Conservation (phyloP, 73 alveolate genomes). For the Halteria grandinella region DNA sequence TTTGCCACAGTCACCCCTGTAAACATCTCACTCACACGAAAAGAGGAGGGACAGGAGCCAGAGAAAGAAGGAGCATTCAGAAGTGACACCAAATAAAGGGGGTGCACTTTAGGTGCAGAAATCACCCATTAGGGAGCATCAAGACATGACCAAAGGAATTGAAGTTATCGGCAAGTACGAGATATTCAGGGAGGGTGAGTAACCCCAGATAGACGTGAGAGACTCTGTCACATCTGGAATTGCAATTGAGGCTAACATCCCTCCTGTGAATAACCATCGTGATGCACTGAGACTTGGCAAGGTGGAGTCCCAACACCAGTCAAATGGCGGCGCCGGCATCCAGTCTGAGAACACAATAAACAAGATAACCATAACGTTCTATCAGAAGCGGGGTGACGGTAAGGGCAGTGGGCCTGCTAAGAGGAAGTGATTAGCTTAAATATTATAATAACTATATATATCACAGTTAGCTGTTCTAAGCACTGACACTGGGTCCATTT, state of each 20-base stretch:
- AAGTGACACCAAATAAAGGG: not conserved
- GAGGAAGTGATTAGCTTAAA: not conserved
- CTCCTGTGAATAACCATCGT: slow-evolving; percentile 40
- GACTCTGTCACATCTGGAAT: slow-evolving; percentile 32
- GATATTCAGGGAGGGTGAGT: slow-evolving; percentile 31
- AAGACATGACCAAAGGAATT: slow-evolving; percentile 2
- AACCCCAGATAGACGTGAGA: not conserved
- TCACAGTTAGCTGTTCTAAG: not conserved
- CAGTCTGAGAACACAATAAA: slow-evolving; percentile 43
- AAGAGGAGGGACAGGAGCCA: no score
- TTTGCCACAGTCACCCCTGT: no score
- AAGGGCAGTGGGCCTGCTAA: not conserved
- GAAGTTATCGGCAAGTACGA: slow-evolving; percentile 43
- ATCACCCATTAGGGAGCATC: not conserved
- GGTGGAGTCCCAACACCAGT: no score
- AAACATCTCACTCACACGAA: no score
- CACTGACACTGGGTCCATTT: not conserved
- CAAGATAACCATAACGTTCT: slow-evolving; percentile 38
- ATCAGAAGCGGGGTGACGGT: not conserved
- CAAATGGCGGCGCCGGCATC: no score
- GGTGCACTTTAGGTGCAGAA: not conserved
- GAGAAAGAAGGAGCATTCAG: not conserved
- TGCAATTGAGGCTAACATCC: slow-evolving; percentile 37
- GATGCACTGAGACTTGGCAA: no score
- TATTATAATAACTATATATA: not conserved